Conservation (phyloP, 176 grass and related monocot genomes). For the Dendrocalamus sinicus region DNA sequence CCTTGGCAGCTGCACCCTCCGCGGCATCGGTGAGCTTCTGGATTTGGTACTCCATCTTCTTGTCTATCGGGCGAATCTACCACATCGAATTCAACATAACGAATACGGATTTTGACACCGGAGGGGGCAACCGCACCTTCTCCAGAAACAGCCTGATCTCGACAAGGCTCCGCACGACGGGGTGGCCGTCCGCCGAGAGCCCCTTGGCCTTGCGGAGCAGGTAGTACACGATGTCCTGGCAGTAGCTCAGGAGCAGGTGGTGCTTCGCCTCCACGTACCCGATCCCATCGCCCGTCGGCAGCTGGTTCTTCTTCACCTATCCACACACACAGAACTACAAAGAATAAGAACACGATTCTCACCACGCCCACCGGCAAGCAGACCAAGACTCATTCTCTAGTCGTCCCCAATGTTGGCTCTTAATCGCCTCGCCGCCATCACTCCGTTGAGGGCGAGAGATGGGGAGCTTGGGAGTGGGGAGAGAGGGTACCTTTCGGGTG, state of each 20-base stretch:
- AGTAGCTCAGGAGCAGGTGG: slow-evolving; percentile 77
- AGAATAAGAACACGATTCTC: not conserved
- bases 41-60: slow-evolving; percentile 85
- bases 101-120: no score
- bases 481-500: slow-evolving; percentile 53
- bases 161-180: slow-evolving; percentile 66
- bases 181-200: slow-evolving; percentile 69
- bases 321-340: not conserved
- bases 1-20: slow-evolving; percentile 39
- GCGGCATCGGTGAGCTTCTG: slow-evolving; percentile 79
- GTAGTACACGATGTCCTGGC: slow-evolving; percentile 86
- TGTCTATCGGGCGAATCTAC: slow-evolving; percentile 86
- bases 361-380: not conserved
- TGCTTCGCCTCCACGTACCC: slow-evolving; percentile 89
- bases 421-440: not conserved
- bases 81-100: slow-evolving; percentile 19
- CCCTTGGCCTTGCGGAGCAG: slow-evolving; percentile 85
- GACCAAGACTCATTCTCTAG: not conserved
- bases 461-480: not conserved
- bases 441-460: not conserved
- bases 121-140: slow-evolving; percentile 55
- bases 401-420: not conserved
- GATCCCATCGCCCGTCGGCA: slow-evolving; percentile 71
- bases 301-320: slow-evolving; percentile 67
- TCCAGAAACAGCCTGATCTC: slow-evolving; percentile 90